Evolutionary conservation across 345 rosid species (phyloP), one percentile per base, ranked within the genome.

Genomic region (Kernera saxatilis): DNA sequence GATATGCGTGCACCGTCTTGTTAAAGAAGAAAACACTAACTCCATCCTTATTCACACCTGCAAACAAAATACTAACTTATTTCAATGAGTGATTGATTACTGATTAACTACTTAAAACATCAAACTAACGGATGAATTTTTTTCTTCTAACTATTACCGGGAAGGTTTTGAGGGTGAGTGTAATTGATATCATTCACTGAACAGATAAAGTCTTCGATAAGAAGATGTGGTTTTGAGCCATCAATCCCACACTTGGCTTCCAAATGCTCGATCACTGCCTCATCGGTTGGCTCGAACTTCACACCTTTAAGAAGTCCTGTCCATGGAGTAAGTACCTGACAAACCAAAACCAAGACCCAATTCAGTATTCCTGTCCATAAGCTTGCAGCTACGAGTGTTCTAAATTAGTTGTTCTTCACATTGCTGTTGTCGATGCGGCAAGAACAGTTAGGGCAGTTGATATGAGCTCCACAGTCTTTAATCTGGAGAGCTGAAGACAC

Each of bases 241-340:
- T 85, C 82, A 67, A 80, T 53, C 18, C 97, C 87, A 61, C 98
- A 85, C 67, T 88, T 88, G 12, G 93, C 93, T n/a, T 85, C 90
- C 67, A 93, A 79, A 79, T 91, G 96, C 48, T 84, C 85, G 4
- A 93, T 26, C 41, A 91, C 82, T 73, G 89, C 86, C 11, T 61
- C 79, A 79, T 91, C 96, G 35, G 98, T 83, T 6, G 96, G 98
- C 69, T 89, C 96, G 68, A 93, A 93, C 75, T 91, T 91, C 9
- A 93, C 96, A 58, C 98, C 98, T 71, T 71, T 81, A 29, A 96
- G 98, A 39, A 93, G 84, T 8, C 95, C 97, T 19, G 91, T 91
- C 97, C 97, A 93, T 39, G 86, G 90, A 13, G 35, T 71, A 75
- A 32, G 15, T 39, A 78, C 90, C 95, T 93, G 83, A 72, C 1